Percentiles rank a stretch among this genome's conserved stretches.
These are phyloP conservation scores for Quercus lobata DNA, from an alignment of 331 rosid species.

Conservation along the genomic window DNA sequence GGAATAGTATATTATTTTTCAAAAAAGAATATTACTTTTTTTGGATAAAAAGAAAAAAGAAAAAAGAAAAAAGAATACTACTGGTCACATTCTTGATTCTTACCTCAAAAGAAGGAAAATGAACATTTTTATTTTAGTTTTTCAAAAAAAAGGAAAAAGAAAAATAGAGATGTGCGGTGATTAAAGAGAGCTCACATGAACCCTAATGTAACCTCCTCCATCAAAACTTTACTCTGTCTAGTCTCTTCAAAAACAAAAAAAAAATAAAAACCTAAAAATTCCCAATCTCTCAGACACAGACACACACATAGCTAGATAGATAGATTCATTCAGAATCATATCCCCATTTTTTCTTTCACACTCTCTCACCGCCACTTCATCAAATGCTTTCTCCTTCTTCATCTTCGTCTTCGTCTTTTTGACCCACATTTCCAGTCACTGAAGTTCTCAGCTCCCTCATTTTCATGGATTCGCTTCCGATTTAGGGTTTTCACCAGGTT, in stretches of 20 bases:
- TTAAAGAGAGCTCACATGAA: constrained; percentile 7
- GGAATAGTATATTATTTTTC: no score
- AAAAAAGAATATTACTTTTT: no score
- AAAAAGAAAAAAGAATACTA: no score
- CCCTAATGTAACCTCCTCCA: constrained; percentile 23
- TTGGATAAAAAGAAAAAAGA: no score
- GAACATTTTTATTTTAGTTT: no score
- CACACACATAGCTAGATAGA: no score
- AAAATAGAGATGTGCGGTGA: constrained; percentile 7
- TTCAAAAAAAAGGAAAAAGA: no score
- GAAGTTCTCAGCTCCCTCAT: not conserved
- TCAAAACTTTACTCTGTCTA: constrained; percentile 2
- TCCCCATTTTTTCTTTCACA: not conserved
- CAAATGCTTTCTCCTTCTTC: constrained; percentile 21
- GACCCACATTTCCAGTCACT: not conserved
- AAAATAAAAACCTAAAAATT: constrained; percentile 58
- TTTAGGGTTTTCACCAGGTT: not conserved
- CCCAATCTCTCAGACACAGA: constrained; percentile 49
- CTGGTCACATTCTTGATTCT: no score
- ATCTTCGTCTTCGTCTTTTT: not conserved
- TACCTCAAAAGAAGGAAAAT: no score
- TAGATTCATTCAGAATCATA: constrained; percentile 27
- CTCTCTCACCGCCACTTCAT: not conserved
- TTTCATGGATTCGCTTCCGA: not conserved
- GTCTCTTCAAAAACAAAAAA: not conserved